Base-by-base conservation (phyloP, 306 rosid species). In the Styphnolobium japonicum region DNA sequence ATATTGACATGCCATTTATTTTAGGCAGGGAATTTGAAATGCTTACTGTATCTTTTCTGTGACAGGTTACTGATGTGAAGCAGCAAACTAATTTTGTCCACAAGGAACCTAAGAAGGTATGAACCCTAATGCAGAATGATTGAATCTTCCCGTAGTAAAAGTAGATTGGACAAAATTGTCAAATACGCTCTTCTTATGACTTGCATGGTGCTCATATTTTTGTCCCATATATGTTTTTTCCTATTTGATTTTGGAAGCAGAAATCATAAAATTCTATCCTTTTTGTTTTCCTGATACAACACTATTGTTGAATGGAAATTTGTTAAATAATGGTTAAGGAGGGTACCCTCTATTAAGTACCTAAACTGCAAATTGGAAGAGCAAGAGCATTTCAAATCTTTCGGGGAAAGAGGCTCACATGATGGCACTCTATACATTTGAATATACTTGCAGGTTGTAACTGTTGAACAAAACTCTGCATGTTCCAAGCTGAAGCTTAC, bases 31-130 rank as follows among this genome's bases (percentile, higher is more conserved):
- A 45, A 23, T 36, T 70, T 60, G 51, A 29, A 73, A 48, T 68
- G 61, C 77, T 90, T 62, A 77, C 40, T 72, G 6, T 74, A 52
- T 74, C 18, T 78, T 77, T 72, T 80, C 34, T 64, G 18, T 83
- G 83, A 69, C 89, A 95, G 99, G 94, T 84, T 76, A 73, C 78
- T 57, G 96, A 85, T 62, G 40, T 64, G 75, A 90, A 85, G 81
- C 93, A 81, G 84, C 93, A 85, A 81, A 49, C 77, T 48, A 84
- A 63, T 85, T 90, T 95, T 53, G 64, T 93, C 84, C 99, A 93
- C 84, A 95, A 95, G 88, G 76, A 83, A 31, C 82, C 97, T 15
- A 90, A 75, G 77, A 89, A 80, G 97, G 99, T 93, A 87, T 37
- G 83, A 48, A 48, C 36, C 62, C 46, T 67, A 52, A 61, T 66